Conservation (phyloP, 1,284 basidiomycete genomes). For the Sanghuangporus baumii region DNA sequence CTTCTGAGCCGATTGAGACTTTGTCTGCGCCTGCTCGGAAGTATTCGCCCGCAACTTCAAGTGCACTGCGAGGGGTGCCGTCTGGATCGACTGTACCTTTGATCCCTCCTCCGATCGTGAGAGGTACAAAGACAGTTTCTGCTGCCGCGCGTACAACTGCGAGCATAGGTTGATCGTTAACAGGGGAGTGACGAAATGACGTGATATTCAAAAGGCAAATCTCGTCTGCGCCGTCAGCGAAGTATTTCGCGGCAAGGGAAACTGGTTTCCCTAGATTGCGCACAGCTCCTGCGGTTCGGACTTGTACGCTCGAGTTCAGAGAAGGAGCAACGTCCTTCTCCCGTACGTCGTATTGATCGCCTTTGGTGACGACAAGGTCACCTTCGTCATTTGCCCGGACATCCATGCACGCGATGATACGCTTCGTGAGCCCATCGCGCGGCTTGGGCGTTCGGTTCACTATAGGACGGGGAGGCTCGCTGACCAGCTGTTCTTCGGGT, state of each 20-base stretch:
- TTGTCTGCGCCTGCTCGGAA: constrained; percentile 99
- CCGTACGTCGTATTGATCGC: constrained; percentile 98
- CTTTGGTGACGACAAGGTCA: constrained; percentile 98
- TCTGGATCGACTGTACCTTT: constrained; percentile 96
- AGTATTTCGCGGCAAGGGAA: constrained; percentile 86
- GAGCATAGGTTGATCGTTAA: constrained; percentile 97
- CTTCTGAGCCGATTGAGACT: constrained; percentile 94
- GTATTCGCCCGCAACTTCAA: constrained; percentile 94
- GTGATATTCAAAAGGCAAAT: constrained; percentile 99
- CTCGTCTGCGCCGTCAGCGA: constrained; percentile 89
- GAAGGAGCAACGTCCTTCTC: constrained; percentile 51
- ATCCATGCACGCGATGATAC: constrained; percentile 97
- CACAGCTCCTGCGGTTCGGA: constrained; percentile 67
- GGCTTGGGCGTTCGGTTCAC: constrained; percentile 34
- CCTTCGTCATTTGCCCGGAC: constrained; percentile 95
- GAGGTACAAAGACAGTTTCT: constrained; percentile 91
- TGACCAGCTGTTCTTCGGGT: constrained; percentile 32
- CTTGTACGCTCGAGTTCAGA: constrained; percentile 24
- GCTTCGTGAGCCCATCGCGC: constrained; percentile 77
- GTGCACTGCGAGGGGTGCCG: constrained; percentile 79
- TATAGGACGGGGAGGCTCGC: constrained; percentile 26
- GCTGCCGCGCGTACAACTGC: constrained; percentile 90
- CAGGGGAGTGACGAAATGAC: constrained; percentile 93
- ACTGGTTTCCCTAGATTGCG: constrained; percentile 98
- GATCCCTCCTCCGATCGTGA: constrained; percentile 98